phyloP scores from a whole-genome alignment of 73 alveolate species.

The Paramecium sonneborni region DNA sequence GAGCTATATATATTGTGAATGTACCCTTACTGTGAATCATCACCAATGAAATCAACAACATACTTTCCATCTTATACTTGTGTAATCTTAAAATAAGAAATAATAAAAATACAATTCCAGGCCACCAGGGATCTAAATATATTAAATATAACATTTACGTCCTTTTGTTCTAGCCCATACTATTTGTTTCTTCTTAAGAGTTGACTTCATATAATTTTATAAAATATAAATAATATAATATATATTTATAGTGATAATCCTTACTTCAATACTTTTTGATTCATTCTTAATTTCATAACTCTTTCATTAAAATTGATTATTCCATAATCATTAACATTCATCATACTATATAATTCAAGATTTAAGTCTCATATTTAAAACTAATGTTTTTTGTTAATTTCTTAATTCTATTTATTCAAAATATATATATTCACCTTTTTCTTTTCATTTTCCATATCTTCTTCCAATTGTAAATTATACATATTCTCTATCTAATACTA shows the following conservation, averaged over 20 bases:
- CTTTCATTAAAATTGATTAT: constrained; percentile 24
- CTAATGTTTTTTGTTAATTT: background rate
- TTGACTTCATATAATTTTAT: constrained; percentile 37
- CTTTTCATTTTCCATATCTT: background rate
- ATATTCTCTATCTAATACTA: constrained; percentile 5
- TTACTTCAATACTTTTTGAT: background rate
- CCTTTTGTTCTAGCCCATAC: constrained; percentile 55
- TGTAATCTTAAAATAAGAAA: background rate
- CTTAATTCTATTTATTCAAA: background rate
- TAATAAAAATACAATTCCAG: constrained; percentile 19
- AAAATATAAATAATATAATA: background rate
- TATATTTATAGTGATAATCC: background rate
- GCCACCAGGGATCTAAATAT: constrained; percentile 55
- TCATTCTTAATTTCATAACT: background rate
- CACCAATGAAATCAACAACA: constrained; percentile 40
- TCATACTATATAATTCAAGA: background rate
- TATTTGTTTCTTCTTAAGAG: background rate
- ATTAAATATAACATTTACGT: background rate
- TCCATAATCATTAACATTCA: background rate
- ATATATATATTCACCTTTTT: background rate
- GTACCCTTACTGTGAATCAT: constrained; percentile 56
- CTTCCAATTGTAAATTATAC: no score
- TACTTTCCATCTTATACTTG: background rate
- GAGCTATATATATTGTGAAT: constrained; percentile 33
- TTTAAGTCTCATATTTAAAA: background rate